Evolutionary conservation across 495 filamentous ascomycete genomes (phyloP), one percentile per base, ranked within the genome.

Genomic region (Parachaetomium inaequale): DNA sequence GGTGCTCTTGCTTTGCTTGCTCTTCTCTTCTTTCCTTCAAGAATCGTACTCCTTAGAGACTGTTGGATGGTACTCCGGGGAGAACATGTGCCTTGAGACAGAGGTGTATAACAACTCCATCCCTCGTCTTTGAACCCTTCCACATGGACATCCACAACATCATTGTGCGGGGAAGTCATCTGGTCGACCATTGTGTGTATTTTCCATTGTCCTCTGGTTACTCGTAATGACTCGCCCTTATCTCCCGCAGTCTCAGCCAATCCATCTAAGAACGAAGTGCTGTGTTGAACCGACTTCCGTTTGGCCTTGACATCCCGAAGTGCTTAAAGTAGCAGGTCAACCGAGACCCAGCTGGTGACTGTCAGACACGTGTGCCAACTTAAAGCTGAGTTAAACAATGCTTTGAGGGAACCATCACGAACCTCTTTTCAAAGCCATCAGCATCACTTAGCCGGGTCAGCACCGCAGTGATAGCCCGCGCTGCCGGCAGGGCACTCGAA

Each of bases 401-500:
- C n/a, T n/a, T n/a, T n/a, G n/a, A n/a, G n/a, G n/a, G n/a, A n/a
- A n/a, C n/a, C 36, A 40, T 40, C 17, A 1, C 12, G 4, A 40
- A 17, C 14, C 36, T 40, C 36, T 17, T 40, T 17, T 2, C 17
- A 2, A 40, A 40, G 36, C 2, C 36, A 17, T 17, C 12, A 40
- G 6, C 36, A 40, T 40, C 36, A 43, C n/a, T 43, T 43, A 2
- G 40, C 38, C 2, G 17, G n/a, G 40, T 47, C 19, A 5, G 40
- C 68, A 28, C 11, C 12, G 55, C 56, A 43, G 42, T 32, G 42
- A 11, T 25, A 51, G 14, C 47, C 47, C 11, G 31, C 17, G 12
- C 10, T 12, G 17, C 47, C 47, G 4, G 47, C 19, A 31, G 47
- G 47, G 17, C 47, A 51, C 47, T 29, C 28, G 15, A 51, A 51